Evolutionary conservation across 345 rosid species (phyloP), one percentile per base, ranked within the genome.

Genomic region (Leavenworthia alabamica): DNA sequence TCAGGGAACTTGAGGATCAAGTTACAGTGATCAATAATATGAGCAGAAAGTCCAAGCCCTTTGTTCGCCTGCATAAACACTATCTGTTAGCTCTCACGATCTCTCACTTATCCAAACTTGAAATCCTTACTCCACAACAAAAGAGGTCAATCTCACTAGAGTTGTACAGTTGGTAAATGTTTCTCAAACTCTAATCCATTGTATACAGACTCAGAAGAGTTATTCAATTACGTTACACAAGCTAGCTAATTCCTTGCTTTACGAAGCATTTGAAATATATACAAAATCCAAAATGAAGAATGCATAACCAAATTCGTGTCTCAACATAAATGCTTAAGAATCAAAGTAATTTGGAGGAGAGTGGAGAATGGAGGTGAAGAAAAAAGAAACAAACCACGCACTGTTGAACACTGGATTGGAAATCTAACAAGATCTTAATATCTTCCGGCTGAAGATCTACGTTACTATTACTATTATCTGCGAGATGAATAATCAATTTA

Each of bases 31-130:
- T 89, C 94, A 14, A 77, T 68, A 17, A 83, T 74, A 41, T 80
- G 76, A 5, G 94, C 88, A 20, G 90, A 68, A 50, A 89, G 86
- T 74, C 99, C 97, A 52, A 89, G 86, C 40, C 99, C 99, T 74
- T 94, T 85, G 60, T 83, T 75, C 7, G 83, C 90, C 97, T 93
- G 74, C 74, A 74, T 37, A 35, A 13, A 22, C 33, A 56, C 36
- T 5, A 45, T n/a, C n/a, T n/a, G n/a, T n/a, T 35, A 67, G 57
- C 64, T 67, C 28, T 23, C 13, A 55, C 8, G 12, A 40, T 28
- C 12, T 11, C 3, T 35, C 40, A 35, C 24, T 5, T 33, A 33
- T 10, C 1, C n/a, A 33, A 33, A 33, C 5, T 33, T 1, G 37
- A 33, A 9, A 32, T 32, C 36, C 36, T 32, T 8, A 32, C 36